Percentiles rank a stretch among this genome's conserved stretches.
phyloP scores from a whole-genome alignment of 768 basidiomycete genomes.

The Lentinula aciculospora region DNA sequence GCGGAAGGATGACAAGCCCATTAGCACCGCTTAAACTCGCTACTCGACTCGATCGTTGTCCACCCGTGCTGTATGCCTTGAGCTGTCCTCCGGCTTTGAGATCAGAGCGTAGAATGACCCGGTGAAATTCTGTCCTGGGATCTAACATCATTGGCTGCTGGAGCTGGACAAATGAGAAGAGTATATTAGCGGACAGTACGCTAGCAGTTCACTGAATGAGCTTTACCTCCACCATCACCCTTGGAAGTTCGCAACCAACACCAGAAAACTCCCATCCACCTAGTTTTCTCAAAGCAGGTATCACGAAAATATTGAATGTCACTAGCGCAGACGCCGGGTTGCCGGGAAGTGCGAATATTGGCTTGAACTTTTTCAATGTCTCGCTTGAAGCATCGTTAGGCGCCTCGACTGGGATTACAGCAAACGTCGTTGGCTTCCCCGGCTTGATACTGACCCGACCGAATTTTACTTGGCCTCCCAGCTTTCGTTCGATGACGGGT shows the following conservation, averaged over 20 bases:
- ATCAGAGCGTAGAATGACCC: constrained; percentile 52
- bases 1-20: constrained; percentile 67
- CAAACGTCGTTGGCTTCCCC: constrained; percentile 90
- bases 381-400: not conserved
- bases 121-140: constrained; percentile 77
- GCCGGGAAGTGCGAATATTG: constrained; percentile 81
- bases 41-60: constrained; percentile 79
- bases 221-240: constrained; percentile 58
- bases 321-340: constrained; percentile 88
- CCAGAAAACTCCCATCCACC: constrained; percentile 54
- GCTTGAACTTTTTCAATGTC: constrained; percentile 34
- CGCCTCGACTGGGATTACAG: constrained; percentile 49
- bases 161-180: constrained; percentile 30
- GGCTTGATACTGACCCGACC: constrained; percentile 80
- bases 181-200: not conserved
- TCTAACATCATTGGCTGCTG: constrained; percentile 63
- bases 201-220: not conserved
- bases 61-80: constrained; percentile 75
- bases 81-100: constrained; percentile 32
- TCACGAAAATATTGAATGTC: constrained; percentile 78
- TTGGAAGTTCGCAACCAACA: constrained; percentile 49
- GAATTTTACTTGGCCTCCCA: constrained; percentile 77
- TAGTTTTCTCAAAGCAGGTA: constrained; percentile 70
- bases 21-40: constrained; percentile 80
- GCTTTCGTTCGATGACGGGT: constrained; percentile 78